Evolutionary conservation across 2,329 filamentous ascomycete species (phyloP).

Genomic region (Ascochyta fabae): DNA sequence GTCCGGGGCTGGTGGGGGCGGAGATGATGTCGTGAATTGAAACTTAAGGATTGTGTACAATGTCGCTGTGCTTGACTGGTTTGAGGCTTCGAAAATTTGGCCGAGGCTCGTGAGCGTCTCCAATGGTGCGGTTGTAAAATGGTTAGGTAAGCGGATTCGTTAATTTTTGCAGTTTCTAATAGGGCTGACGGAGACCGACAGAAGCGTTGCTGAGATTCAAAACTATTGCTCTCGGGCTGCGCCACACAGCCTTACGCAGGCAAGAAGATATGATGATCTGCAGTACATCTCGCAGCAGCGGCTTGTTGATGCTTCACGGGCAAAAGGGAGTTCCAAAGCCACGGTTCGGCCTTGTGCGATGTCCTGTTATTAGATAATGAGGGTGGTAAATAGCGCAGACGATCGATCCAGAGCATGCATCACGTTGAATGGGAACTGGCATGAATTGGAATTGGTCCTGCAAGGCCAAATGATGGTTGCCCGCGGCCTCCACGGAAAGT

Average conservation of each 20-base stretch:
- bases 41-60: constrained; percentile 19
- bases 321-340: constrained; percentile 3
- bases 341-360: neutral
- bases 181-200: constrained; percentile 15
- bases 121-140: constrained; percentile 16
- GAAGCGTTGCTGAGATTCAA: constrained; percentile 3
- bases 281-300: constrained; percentile 1
- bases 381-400: constrained; percentile 15
- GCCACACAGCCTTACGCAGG: constrained; percentile 11
- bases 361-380: constrained; percentile 5
- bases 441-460: constrained; percentile 1
- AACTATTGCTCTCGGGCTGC: constrained; percentile 3
- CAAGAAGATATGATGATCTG: constrained; percentile 8
- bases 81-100: constrained; percentile 29
- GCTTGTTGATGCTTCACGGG: neutral
- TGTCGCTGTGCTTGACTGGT: constrained; percentile 23
- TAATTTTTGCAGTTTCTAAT: constrained; percentile 10
- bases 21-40: constrained; percentile 28
- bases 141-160: constrained; percentile 20
- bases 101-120: constrained; percentile 26
- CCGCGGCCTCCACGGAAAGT: constrained; percentile 4
- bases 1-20: constrained; percentile 25
- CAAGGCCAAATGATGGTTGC: constrained; percentile 8
- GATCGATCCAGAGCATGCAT: constrained; percentile 8
- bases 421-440: constrained; percentile 5